These are phyloP conservation scores for Zangia roseola DNA, from an alignment of 768 basidiomycete genomes.

Conservation along the genomic window DNA sequence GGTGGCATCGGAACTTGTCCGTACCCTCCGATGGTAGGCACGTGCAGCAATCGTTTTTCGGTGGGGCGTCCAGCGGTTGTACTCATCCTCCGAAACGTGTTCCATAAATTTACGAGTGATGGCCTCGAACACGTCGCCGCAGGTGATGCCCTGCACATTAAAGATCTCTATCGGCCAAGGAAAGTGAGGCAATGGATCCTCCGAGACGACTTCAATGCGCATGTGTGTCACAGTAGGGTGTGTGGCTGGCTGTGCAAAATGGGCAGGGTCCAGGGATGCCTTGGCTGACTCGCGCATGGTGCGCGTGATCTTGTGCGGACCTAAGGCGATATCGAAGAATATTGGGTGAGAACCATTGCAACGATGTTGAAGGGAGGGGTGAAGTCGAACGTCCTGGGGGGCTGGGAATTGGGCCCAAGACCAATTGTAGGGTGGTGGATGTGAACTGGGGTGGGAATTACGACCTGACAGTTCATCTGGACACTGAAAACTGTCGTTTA, in stretches of 20 bases:
- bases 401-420: slow-evolving; percentile 36
- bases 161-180: slow-evolving; percentile 56
- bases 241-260: slow-evolving; percentile 61
- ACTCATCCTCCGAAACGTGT: slow-evolving; percentile 27
- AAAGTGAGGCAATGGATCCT: slow-evolving; percentile 46
- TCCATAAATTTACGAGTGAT: slow-evolving; percentile 44
- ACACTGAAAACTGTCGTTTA: slow-evolving; percentile 25
- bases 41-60: slow-evolving; percentile 33
- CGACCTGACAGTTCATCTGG: slow-evolving; percentile 52
- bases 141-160: slow-evolving; percentile 47
- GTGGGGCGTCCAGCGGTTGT: slow-evolving; percentile 20
- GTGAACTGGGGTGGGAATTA: slow-evolving; percentile 44
- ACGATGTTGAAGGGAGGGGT: slow-evolving; percentile 53
- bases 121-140: slow-evolving; percentile 49
- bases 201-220: slow-evolving; percentile 52
- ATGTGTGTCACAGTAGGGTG: slow-evolving; percentile 57
- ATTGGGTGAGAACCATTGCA: slow-evolving; percentile 41
- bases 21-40: slow-evolving; percentile 31
- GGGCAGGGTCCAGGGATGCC: slow-evolving; percentile 34
- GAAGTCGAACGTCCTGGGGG: slow-evolving; percentile 51
- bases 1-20: slow-evolving; percentile 19
- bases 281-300: slow-evolving; percentile 22
- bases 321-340: slow-evolving; percentile 46
- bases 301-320: slow-evolving; percentile 29
- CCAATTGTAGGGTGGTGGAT: slow-evolving; percentile 49